A percentile compares a stretch with the other conserved stretches of the same genome.
These are phyloP conservation scores for Trichothecium sympodiale DNA, from an alignment of 2,329 filamentous ascomycete genomes.

Conservation along the genomic window DNA sequence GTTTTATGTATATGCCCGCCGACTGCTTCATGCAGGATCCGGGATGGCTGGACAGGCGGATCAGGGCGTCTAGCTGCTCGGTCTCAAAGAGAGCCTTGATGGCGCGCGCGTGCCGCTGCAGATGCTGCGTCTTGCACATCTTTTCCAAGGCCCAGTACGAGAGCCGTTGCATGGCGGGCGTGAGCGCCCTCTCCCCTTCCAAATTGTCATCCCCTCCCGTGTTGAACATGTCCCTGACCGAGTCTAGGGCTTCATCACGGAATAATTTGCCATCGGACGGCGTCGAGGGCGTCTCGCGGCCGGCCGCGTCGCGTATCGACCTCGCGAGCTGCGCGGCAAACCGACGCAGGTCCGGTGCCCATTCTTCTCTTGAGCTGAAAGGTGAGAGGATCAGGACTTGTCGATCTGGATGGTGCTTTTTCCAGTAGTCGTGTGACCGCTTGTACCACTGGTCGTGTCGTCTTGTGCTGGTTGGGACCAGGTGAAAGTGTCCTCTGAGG, in stretches of 20 bases:
- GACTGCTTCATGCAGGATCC: background rate
- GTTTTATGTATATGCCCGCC: background rate
- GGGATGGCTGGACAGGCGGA: background rate
- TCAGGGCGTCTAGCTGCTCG: conserved; percentile 1
- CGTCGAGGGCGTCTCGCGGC: background rate
- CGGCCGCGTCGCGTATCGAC: background rate
- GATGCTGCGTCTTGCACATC: background rate
- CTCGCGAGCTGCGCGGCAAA: background rate
- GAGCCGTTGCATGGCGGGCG: too few relatives aligned
- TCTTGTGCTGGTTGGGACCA: background rate
- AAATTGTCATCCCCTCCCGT: too few relatives aligned
- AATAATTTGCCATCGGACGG: conserved; percentile 3
- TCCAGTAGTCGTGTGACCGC: conserved; percentile 1
- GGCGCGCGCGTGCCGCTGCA: background rate
- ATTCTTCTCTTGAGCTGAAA: background rate
- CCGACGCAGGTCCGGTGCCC: conserved; percentile 2
- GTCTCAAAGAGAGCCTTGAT: conserved; percentile 1
- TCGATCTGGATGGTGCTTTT: background rate
- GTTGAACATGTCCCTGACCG: background rate
- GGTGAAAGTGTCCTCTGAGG: conserved; percentile 1
- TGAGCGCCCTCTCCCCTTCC: too few relatives aligned
- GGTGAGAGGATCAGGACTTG: conserved; percentile 1
- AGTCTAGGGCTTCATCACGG: conserved; percentile 1
- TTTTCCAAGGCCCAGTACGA: too few relatives aligned
- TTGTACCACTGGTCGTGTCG: conserved; percentile 5